Conservation (phyloP, 257 asterid genomes). For the Petrea volubilis region DNA sequence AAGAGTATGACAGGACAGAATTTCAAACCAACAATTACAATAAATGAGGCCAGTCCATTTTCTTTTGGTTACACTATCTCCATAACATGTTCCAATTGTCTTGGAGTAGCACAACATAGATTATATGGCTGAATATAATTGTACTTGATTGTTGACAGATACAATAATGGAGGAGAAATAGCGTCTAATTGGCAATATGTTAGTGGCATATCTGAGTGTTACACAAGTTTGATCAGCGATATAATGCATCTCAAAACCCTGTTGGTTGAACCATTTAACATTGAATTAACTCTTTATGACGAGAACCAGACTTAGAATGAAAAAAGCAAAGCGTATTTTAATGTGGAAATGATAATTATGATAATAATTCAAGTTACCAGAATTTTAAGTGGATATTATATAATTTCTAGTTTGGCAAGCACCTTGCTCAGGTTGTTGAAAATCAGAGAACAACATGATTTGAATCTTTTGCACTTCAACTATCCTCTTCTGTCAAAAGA, state of each 20-base stretch:
- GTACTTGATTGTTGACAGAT: constrained; percentile 10
- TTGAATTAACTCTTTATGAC: not conserved
- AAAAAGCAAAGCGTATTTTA: not conserved
- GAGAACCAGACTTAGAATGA: not conserved
- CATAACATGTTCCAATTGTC: not conserved
- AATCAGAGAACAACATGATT: not conserved
- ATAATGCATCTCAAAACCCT: not conserved
- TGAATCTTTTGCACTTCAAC: not conserved
- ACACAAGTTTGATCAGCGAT: not conserved
- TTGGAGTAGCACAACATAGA: not conserved
- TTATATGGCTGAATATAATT: not conserved
- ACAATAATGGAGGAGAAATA: constrained; percentile 4
- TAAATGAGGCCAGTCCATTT: not conserved
- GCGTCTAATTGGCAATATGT: constrained; percentile 13
- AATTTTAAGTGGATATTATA: not conserved
- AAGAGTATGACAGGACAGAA: not conserved
- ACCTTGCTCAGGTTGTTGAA: not conserved
- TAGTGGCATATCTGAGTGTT: not conserved
- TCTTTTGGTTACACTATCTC: not conserved
- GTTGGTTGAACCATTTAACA: not conserved
- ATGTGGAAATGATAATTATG: not conserved
- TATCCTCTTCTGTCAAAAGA: constrained; percentile 5
- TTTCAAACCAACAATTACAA: not conserved
- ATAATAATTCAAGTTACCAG: constrained; percentile 10
- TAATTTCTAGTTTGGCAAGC: constrained; percentile 14